Evolutionary conservation across 164 flowering plant species (phyloP), one percentile per base, ranked within the genome.

Genomic region (Piper longum): DNA sequence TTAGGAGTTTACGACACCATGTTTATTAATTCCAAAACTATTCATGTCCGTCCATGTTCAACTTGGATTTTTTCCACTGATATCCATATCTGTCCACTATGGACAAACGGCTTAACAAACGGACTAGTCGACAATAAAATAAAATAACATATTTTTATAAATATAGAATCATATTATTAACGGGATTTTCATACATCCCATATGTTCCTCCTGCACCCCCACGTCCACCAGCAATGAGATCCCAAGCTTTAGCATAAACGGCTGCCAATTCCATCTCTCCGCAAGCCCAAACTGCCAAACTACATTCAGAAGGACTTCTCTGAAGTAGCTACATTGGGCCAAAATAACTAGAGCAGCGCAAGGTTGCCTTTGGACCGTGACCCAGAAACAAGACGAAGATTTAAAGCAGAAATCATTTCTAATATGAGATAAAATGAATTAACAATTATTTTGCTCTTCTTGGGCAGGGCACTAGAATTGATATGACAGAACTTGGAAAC

Each of bases 281-380:
- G 44, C 74, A 44, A 78, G 77, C 68, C 69, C 83, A 57, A 81
- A 64, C 63, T 80, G 63, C 70, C 68, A 66, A 71, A 66, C 63
- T 14, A 40, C 36, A 26, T 26, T 66, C 74, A 84, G 67, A 80
- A 85, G 64, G 62, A 19, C 71, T 57, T 65, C 67, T 52, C 65
- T 93, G 69, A 93, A 88, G 78, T 95, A 97, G 56, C 74, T 81
- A 70, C 96, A 93, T 65, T 93, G 98, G 98, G 76, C 86, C 64
- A 93, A 93, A 73, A 66, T 93, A 65, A 76, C 89, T 36, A 84
- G 87, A 75, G 97, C 96, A 62, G 84, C 81, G 67, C 83, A 82
- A 64, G 98, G 97, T 70, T 89, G 95, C 71, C 74, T 93, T 62
- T 93, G 98, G 98, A 97, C 85, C 43, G 97, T 88, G 71, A 64